Conservation (phyloP, 2,329 filamentous ascomycete species). For the Fragosphaeria purpurea region DNA sequence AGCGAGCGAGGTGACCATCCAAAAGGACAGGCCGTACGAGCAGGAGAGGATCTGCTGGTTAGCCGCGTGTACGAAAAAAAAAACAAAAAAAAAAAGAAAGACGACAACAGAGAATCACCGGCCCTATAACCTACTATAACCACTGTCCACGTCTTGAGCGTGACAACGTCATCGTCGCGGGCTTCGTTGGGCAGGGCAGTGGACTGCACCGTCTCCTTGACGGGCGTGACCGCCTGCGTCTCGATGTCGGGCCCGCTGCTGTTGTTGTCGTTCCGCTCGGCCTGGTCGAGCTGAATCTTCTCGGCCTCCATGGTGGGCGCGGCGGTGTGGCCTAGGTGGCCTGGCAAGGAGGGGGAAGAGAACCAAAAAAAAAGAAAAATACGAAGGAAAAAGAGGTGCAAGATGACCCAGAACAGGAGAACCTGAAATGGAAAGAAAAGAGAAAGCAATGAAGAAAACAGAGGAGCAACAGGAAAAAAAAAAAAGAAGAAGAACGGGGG, state of each 20-base stretch:
- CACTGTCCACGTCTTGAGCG: constrained; percentile 7
- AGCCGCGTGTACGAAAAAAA: no score
- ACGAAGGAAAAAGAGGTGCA: not conserved
- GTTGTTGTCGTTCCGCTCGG: constrained; percentile 2
- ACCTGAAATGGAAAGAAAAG: constrained; percentile 1
- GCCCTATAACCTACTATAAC: not conserved
- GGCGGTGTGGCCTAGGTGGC: not conserved
- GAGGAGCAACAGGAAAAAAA: not conserved
- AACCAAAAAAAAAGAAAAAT: not conserved
- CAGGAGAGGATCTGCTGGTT: constrained; percentile 2
- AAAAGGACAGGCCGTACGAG: constrained; percentile 6
- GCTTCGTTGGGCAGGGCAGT: constrained; percentile 3
- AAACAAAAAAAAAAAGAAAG: no score
- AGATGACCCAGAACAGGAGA: not conserved
- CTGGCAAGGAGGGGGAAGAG: not conserved
- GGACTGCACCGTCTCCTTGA: not conserved
- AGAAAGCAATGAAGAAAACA: not conserved
- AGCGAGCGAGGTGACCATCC: constrained; percentile 5
- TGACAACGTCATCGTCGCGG: constrained; percentile 4
- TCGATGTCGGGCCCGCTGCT: constrained; percentile 2
- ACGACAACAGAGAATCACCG: no score
- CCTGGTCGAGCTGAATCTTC: constrained; percentile 2
- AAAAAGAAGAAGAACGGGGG: not conserved
- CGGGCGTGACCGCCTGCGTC: not conserved
- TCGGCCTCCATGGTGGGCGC: constrained; percentile 3